Conservation (phyloP, 371 early-diverging fungal genomes). For the Rhizopus sp. region DNA sequence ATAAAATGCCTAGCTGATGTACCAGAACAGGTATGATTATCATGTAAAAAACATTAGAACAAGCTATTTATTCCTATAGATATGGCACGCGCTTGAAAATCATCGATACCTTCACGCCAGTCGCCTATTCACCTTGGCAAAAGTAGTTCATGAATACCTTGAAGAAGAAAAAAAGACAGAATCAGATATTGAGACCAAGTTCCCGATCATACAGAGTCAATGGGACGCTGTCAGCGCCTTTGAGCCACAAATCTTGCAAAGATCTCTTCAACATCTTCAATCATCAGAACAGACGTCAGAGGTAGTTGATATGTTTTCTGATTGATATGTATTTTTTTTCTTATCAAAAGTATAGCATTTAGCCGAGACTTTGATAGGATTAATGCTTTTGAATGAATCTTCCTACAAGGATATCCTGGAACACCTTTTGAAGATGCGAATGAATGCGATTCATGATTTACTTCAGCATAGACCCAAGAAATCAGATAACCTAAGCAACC, state of each 20-base stretch:
- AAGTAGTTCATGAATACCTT: constrained; percentile 64
- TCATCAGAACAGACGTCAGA: constrained; percentile 46
- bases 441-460: constrained; percentile 36
- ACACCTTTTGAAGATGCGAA: constrained; percentile 45
- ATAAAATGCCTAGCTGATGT: constrained; percentile 85
- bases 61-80: constrained; percentile 34
- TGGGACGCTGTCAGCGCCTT: constrained; percentile 86
- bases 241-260: constrained; percentile 70
- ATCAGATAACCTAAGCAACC: constrained; percentile 17
- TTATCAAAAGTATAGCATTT: constrained; percentile 40
- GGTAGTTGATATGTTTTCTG: constrained; percentile 29
- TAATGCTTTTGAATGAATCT: constrained; percentile 64
- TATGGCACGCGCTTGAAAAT: constrained; percentile 78
- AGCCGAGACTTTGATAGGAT: constrained; percentile 58
- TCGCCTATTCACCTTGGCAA: constrained; percentile 70
- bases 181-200: constrained; percentile 57
- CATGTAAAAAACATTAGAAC: not conserved
- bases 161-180: constrained; percentile 41
- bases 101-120: constrained; percentile 72
- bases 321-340: not conserved
- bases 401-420: constrained; percentile 41
- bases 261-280: constrained; percentile 55
- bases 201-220: constrained; percentile 82
- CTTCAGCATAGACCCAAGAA: constrained; percentile 17
- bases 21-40: constrained; percentile 71